Percentiles rank a stretch among this genome's conserved stretches.
Conservation (phyloP, 805 yeast species). For the Wickerhamiella occidentalis region DNA sequence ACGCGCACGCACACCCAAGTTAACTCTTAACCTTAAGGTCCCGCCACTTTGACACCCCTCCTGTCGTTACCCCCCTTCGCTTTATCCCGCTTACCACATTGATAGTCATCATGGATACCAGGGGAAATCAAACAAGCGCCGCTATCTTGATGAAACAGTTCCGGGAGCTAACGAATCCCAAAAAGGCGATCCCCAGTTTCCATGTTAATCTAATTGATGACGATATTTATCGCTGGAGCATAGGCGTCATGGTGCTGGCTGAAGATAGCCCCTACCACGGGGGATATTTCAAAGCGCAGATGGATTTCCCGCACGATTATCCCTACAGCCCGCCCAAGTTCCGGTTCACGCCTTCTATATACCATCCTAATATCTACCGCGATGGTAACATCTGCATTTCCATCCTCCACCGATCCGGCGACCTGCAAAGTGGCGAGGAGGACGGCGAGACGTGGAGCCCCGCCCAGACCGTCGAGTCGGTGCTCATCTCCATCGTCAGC, state of each 20-base stretch:
- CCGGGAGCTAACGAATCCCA: slow-evolving; percentile 86
- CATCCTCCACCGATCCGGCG: slow-evolving; percentile 84
- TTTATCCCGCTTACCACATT: background rate
- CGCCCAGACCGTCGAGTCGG: slow-evolving; percentile 77
- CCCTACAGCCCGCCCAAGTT: slow-evolving; percentile 90
- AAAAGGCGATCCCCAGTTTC: slow-evolving; percentile 60
- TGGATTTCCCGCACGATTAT: slow-evolving; percentile 83
- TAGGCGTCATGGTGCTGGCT: slow-evolving; percentile 85
- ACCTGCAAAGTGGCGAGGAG: slow-evolving; percentile 79
- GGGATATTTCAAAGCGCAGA: slow-evolving; percentile 84
- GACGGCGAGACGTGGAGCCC: slow-evolving; percentile 80
- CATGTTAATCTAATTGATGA: slow-evolving; percentile 51
- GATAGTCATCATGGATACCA: slow-evolving; percentile 1
- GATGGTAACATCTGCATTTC: slow-evolving; percentile 91
- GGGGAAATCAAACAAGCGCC: slow-evolving; percentile 30
- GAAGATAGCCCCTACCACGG: slow-evolving; percentile 87
- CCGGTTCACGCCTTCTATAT: slow-evolving; percentile 84
- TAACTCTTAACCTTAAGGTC: too few relatives aligned
- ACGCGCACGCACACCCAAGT: too few relatives aligned
- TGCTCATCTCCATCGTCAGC: slow-evolving; percentile 79
- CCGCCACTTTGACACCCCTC: background rate
- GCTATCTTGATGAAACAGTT: slow-evolving; percentile 84
- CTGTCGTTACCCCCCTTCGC: background rate
- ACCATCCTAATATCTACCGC: slow-evolving; percentile 88
- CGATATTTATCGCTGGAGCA: slow-evolving; percentile 58